Conservation (phyloP, 768 basidiomycete genomes). For the Psilocybe cubensis region DNA sequence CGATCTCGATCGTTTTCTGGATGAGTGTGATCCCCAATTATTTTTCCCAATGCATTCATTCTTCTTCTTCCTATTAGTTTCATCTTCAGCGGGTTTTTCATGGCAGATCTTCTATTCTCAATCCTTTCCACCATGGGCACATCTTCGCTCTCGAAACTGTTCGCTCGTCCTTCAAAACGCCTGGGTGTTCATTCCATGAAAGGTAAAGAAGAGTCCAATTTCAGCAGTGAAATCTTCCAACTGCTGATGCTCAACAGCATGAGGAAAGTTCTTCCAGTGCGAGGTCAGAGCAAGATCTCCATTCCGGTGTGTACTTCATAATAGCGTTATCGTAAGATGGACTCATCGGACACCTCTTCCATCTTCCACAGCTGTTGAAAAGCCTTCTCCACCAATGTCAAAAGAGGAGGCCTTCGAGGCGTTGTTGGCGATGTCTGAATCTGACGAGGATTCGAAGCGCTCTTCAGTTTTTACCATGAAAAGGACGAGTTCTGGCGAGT, state of each 20-base stretch:
- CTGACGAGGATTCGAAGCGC: neutral
- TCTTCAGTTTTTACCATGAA: neutral
- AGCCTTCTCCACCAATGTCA: too few relatives aligned
- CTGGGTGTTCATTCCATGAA: neutral
- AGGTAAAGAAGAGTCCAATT: neutral
- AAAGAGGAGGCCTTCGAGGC: neutral
- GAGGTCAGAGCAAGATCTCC: neutral
- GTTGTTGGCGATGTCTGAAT: neutral
- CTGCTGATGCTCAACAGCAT: neutral
- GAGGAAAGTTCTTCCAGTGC: neutral
- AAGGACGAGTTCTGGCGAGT: neutral
- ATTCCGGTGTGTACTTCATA: neutral
- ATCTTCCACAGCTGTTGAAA: too few relatives aligned
- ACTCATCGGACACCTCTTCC: too few relatives aligned
- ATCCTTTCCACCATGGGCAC: neutral
- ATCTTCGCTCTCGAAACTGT: neutral
- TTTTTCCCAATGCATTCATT: too few relatives aligned
- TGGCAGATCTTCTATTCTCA: too few relatives aligned
- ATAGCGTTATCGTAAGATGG: too few relatives aligned
- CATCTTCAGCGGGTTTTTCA: too few relatives aligned
- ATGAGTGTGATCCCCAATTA: too few relatives aligned
- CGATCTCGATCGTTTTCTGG: too few relatives aligned
- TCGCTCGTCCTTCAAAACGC: neutral
- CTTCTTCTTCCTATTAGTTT: too few relatives aligned
- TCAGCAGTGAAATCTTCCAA: neutral